Conservation (phyloP, 169 alveolate species). For the Besnoitia besnoiti region DNA sequence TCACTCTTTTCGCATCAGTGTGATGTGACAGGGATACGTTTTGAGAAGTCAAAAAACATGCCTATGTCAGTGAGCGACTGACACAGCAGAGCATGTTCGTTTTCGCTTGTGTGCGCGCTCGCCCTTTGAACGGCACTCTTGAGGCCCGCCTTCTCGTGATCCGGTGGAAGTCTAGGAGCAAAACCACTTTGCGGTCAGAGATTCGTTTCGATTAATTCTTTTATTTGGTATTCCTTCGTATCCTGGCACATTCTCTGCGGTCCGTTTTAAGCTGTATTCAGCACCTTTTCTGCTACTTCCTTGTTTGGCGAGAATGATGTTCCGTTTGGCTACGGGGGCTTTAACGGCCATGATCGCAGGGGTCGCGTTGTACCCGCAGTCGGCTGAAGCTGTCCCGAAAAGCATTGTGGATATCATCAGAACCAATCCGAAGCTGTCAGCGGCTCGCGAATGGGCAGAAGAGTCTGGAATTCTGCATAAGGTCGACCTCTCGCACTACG, state of each 20-base stretch:
- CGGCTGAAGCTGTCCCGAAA: slow-evolving; percentile 25
- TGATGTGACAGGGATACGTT: too few species aligned
- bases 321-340: background rate
- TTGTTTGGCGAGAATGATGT: background rate
- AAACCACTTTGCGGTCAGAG: background rate
- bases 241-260: background rate
- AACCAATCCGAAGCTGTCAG: slow-evolving; percentile 50
- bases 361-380: background rate
- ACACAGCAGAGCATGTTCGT: background rate
- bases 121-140: background rate
- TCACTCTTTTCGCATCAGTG: too few species aligned
- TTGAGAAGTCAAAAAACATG: background rate
- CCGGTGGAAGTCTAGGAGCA: too few species aligned
- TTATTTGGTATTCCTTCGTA: background rate
- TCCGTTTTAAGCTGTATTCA: too few species aligned
- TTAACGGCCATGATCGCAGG: background rate
- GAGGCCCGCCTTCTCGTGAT: too few species aligned
- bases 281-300: too few species aligned
- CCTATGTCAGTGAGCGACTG: background rate
- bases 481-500: slow-evolving; percentile 55
- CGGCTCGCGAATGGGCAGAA: slow-evolving; percentile 61
- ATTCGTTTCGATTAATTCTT: background rate
- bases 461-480: slow-evolving; percentile 60
- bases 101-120: background rate
- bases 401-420: slow-evolving; percentile 57